Conservation (phyloP, 1,284 basidiomycete species). For the Coniferiporia weirii region DNA sequence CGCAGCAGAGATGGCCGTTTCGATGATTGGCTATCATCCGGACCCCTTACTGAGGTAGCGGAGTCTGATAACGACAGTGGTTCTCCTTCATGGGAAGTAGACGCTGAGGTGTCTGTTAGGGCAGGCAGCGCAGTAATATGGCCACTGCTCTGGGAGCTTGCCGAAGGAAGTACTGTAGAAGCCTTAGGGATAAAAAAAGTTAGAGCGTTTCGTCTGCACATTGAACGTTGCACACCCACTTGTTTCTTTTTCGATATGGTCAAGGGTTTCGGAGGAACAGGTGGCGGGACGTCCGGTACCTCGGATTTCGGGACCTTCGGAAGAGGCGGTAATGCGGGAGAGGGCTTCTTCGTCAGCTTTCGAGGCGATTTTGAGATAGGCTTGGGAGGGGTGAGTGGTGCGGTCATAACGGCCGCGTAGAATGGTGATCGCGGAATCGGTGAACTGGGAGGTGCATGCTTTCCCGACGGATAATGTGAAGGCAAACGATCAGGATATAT, state of each 20-base stretch:
- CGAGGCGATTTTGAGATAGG: constrained; percentile 6
- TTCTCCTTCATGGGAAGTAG: constrained; percentile 8
- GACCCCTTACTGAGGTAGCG: not conserved
- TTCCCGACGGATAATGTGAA: not conserved
- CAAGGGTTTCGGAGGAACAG: constrained; percentile 7
- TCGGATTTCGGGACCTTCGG: not conserved
- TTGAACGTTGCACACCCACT: not conserved
- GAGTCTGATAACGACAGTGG: not conserved
- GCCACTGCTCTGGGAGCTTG: not conserved
- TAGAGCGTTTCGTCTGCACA: not conserved
- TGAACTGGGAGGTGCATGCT: not conserved
- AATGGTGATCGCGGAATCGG: not conserved
- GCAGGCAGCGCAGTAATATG: not conserved
- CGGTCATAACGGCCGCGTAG: not conserved
- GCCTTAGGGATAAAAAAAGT: not conserved
- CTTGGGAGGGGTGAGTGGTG: not conserved
- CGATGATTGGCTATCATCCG: not conserved
- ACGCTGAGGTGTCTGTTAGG: constrained; percentile 9
- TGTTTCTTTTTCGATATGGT: not conserved
- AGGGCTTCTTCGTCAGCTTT: constrained; percentile 13
- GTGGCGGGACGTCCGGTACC: constrained; percentile 7
- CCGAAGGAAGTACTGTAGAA: not conserved
- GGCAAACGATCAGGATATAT: not conserved
- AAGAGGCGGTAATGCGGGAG: constrained; percentile 7
- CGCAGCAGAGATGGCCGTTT: constrained; percentile 16